A percentile compares a stretch with the other conserved stretches of the same genome.
These are phyloP conservation scores for Vittaforma corneae DNA, from an alignment of 371 early-diverging fungal species.

Conservation along the genomic window DNA sequence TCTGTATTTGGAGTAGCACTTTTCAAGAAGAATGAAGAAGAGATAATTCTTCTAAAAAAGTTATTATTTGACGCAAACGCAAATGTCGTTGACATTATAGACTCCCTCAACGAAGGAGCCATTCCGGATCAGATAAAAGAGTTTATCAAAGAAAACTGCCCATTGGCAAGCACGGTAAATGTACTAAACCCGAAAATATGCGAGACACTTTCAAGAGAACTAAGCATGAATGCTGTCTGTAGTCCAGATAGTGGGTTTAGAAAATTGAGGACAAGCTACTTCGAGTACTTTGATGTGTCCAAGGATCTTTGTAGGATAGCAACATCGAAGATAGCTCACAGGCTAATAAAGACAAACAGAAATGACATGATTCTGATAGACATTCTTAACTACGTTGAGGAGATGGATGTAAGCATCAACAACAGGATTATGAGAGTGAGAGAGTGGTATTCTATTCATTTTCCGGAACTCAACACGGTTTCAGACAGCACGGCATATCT, in stretches of 20 bases:
- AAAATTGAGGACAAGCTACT: background rate
- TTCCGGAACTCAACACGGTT: slow-evolving; percentile 73
- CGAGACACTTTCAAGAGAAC: background rate
- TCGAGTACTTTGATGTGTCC: slow-evolving; percentile 16
- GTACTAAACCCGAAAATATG: background rate
- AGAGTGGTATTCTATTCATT: slow-evolving; percentile 84
- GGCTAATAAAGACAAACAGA: background rate
- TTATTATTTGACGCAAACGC: no score
- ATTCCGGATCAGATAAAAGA: background rate
- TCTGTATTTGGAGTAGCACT: background rate
- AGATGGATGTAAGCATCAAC: slow-evolving; percentile 12
- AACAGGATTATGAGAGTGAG: slow-evolving; percentile 72
- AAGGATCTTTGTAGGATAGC: background rate
- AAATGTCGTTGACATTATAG: no score
- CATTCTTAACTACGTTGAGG: slow-evolving; percentile 11
- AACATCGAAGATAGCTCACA: background rate
- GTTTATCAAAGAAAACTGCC: background rate
- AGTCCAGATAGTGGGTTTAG: slow-evolving; percentile 1
- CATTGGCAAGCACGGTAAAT: slow-evolving; percentile 1
- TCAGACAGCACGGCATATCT: slow-evolving; percentile 68
- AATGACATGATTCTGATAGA: slow-evolving; percentile 12
- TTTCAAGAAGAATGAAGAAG: no score
- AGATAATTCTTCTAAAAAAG: no score
- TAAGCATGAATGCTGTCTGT: background rate
- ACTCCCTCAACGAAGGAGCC: background rate